A percentile compares a stretch with the other conserved stretches of the same genome.
Conservation (phyloP, 2,329 filamentous ascomycete genomes). For the Penicillium fuscoglaucum region DNA sequence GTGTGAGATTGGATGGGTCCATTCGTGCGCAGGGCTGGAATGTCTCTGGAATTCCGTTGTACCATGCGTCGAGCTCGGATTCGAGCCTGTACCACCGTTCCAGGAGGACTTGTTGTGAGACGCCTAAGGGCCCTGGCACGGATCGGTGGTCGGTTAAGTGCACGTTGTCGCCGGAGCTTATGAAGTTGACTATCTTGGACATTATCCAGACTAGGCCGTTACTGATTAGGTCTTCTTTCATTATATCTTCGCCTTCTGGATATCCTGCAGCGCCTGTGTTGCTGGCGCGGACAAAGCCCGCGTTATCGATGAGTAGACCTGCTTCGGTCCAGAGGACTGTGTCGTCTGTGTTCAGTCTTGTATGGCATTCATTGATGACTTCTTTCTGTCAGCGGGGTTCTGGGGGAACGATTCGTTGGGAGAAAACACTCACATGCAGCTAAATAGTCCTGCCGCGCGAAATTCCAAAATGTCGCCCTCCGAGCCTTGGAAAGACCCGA, state of each 20-base stretch:
- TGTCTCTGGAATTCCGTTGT: constrained; percentile 58
- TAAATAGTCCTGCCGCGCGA: constrained; percentile 65
- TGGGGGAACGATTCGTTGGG: neutral
- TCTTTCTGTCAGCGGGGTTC: neutral
- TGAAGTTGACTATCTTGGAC: constrained; percentile 66
- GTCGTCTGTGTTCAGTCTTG: constrained; percentile 62
- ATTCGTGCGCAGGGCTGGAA: constrained; percentile 59
- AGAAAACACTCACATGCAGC: constrained; percentile 54
- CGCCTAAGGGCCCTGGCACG: constrained; percentile 33
- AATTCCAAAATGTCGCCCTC: constrained; percentile 66
- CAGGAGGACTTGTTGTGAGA: constrained; percentile 45
- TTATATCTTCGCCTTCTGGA: constrained; percentile 44
- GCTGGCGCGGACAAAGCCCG: constrained; percentile 51
- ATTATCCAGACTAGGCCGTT: constrained; percentile 67
- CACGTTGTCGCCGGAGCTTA: constrained; percentile 58
- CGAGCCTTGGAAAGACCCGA: constrained; percentile 55
- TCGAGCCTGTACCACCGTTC: constrained; percentile 54
- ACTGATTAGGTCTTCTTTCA: constrained; percentile 64
- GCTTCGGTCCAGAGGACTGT: constrained; percentile 64
- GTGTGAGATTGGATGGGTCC: constrained; percentile 35
- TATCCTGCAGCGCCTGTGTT: constrained; percentile 37
- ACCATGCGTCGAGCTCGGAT: constrained; percentile 60
- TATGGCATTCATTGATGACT: constrained; percentile 60
- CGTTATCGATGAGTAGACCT: constrained; percentile 58
- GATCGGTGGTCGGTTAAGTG: constrained; percentile 30